Conservation (phyloP, 2,329 filamentous ascomycete genomes). For the Dactylellina sp. region DNA sequence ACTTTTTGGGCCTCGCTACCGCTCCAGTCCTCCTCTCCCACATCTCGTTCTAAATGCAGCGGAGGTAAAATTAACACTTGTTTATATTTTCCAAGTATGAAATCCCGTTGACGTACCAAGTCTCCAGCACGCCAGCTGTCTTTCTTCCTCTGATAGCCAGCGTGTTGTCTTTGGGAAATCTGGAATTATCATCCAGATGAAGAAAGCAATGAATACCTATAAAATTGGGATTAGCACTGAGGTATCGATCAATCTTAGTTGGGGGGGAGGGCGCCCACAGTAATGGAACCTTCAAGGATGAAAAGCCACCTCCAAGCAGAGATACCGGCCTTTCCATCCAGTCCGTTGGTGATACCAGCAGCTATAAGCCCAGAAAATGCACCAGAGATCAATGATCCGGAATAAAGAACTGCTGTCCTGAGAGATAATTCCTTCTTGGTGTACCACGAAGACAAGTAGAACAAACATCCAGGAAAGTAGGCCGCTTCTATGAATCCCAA, state of each 20-base stretch:
- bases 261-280: slow-evolving; percentile 61
- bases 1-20: slow-evolving; percentile 70
- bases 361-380: slow-evolving; percentile 77
- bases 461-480: slow-evolving; percentile 73
- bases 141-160: slow-evolving; percentile 72
- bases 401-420: slow-evolving; percentile 75
- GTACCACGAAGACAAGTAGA: slow-evolving; percentile 73
- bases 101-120: slow-evolving; percentile 61
- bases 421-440: slow-evolving; percentile 75
- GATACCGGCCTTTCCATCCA: slow-evolving; percentile 71
- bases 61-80: not conserved
- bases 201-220: slow-evolving; percentile 69
- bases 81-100: not conserved
- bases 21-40: slow-evolving; percentile 74
- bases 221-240: not conserved
- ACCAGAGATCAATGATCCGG: slow-evolving; percentile 76
- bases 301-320: slow-evolving; percentile 76
- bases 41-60: slow-evolving; percentile 64
- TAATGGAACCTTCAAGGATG: slow-evolving; percentile 77
- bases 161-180: slow-evolving; percentile 74
- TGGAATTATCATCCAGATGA: slow-evolving; percentile 72
- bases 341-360: slow-evolving; percentile 74
- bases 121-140: slow-evolving; percentile 71
- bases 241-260: not conserved
- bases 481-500: slow-evolving; percentile 74